These are phyloP conservation scores for Luzula sylvatica DNA, from an alignment of 176 grass and related monocot genomes.

Conservation along the genomic window DNA sequence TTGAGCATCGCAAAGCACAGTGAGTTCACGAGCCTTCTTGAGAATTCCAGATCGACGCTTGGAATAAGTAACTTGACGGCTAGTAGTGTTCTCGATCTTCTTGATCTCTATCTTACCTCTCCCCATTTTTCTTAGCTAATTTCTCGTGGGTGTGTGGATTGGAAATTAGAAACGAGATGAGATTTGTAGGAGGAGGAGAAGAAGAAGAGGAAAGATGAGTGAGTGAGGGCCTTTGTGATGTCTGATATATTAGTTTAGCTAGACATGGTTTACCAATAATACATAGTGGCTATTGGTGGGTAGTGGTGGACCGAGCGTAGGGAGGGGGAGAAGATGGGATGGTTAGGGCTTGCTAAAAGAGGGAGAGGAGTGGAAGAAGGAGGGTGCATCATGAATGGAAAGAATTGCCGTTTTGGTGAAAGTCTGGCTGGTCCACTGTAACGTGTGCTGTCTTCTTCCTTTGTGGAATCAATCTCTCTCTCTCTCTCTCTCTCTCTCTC, in stretches of 20 bases:
- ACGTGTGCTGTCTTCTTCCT: conserved; percentile 39
- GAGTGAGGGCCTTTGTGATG: not conserved
- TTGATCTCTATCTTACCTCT: conserved; percentile 99
- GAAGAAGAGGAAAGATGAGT: not conserved
- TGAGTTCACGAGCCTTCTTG: conserved; percentile 95
- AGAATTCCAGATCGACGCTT: conserved; percentile 90
- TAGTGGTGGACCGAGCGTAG: not conserved
- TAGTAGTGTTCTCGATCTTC: conserved; percentile 97
- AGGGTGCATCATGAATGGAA: conserved; percentile 30
- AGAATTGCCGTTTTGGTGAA: conserved; percentile 65
- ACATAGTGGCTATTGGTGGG: not conserved
- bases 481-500: not conserved
- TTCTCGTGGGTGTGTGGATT: not conserved
- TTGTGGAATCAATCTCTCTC: conserved; percentile 21
- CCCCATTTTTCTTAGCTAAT: conserved; percentile 43
- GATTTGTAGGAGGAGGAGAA: conserved; percentile 1
- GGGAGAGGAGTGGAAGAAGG: conserved; percentile 12
- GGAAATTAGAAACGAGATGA: not conserved
- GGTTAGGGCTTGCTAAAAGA: conserved; percentile 4
- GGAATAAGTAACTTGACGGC: conserved; percentile 91
- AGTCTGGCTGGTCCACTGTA: conserved; percentile 25
- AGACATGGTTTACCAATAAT: not conserved
- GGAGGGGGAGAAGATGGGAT: conserved; percentile 1
- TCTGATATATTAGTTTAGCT: no score
- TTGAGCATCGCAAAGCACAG: conserved; percentile 94